These are phyloP conservation scores for Jaenimonas drosophilae DNA, from an alignment of 208 protist species.

Conservation along the genomic window DNA sequence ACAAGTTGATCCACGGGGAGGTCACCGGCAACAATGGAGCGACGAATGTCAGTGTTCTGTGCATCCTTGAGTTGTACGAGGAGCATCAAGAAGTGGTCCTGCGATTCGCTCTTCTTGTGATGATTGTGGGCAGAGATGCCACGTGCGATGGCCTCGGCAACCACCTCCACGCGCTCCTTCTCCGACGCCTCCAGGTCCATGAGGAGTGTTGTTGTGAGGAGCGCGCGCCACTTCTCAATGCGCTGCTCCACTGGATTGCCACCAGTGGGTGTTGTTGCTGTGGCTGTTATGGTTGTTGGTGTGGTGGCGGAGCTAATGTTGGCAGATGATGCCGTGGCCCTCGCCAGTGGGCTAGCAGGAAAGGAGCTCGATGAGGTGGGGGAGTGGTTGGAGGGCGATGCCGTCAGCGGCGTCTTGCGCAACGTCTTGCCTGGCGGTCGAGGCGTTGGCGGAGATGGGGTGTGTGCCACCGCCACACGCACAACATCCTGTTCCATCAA, in stretches of 20 bases:
- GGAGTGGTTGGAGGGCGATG: too few relatives aligned
- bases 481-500: too few relatives aligned
- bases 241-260: background rate
- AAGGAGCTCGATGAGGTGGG: too few relatives aligned
- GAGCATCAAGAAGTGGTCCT: constrained; percentile 62
- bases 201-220: constrained; percentile 32
- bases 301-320: too few relatives aligned
- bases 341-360: too few relatives aligned
- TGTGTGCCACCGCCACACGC: too few relatives aligned
- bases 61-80: constrained; percentile 53
- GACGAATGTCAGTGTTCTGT: constrained; percentile 53
- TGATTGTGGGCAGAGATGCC: constrained; percentile 42
- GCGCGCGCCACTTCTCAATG: constrained; percentile 5
- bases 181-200: constrained; percentile 22
- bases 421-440: too few relatives aligned
- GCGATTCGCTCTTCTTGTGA: constrained; percentile 26
- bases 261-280: too few relatives aligned
- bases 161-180: constrained; percentile 12
- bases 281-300: too few relatives aligned
- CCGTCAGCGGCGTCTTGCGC: too few relatives aligned
- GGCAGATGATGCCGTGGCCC: too few relatives aligned
- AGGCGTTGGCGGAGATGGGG: too few relatives aligned
- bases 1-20: constrained; percentile 68
- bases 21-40: constrained; percentile 36
- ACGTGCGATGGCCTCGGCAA: constrained; percentile 36